A percentile compares a stretch with the other conserved stretches of the same genome.
These are phyloP conservation scores for Plantago elongata DNA, from an alignment of 257 asterid genomes.

Conservation along the genomic window DNA sequence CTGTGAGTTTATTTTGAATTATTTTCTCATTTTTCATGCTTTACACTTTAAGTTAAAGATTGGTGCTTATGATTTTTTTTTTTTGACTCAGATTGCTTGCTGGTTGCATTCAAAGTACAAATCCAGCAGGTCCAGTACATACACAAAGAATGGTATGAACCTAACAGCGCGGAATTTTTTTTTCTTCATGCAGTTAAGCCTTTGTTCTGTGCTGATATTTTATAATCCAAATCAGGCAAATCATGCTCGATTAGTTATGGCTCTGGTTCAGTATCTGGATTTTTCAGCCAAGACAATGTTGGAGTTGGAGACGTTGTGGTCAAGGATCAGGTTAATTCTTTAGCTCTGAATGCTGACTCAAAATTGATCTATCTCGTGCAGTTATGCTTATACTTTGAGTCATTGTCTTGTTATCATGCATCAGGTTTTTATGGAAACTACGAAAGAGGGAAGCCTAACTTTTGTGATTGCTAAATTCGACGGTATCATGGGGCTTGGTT, in stretches of 20 bases:
- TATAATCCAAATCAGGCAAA: slow-evolving; percentile 43
- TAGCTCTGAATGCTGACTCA: not conserved
- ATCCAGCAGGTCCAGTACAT: slow-evolving; percentile 65
- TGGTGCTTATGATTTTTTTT: not conserved
- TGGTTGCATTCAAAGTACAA: slow-evolving; percentile 71
- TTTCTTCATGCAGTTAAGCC: slow-evolving; percentile 1
- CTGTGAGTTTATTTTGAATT: slow-evolving; percentile 51
- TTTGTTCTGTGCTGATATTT: slow-evolving; percentile 13
- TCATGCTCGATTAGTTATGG: slow-evolving; percentile 72
- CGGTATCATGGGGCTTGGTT: slow-evolving; percentile 93
- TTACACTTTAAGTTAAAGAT: not conserved
- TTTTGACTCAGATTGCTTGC: slow-evolving; percentile 71
- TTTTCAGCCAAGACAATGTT: slow-evolving; percentile 81
- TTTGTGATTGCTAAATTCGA: slow-evolving; percentile 77
- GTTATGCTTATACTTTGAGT: not conserved
- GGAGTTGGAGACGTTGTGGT: slow-evolving; percentile 83
- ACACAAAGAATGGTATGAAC: slow-evolving; percentile 60
- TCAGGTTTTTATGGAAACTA: slow-evolving; percentile 81
- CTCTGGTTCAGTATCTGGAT: slow-evolving; percentile 84
- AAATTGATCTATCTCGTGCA: not conserved
- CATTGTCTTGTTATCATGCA: slow-evolving; percentile 4
- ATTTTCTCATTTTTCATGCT: slow-evolving; percentile 6
- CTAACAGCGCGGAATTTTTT: not conserved
- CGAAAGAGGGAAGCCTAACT: slow-evolving; percentile 74
- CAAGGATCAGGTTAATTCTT: slow-evolving; percentile 66